Conservation (phyloP, 495 filamentous ascomycete genomes). For the Penicillium odoratum region DNA sequence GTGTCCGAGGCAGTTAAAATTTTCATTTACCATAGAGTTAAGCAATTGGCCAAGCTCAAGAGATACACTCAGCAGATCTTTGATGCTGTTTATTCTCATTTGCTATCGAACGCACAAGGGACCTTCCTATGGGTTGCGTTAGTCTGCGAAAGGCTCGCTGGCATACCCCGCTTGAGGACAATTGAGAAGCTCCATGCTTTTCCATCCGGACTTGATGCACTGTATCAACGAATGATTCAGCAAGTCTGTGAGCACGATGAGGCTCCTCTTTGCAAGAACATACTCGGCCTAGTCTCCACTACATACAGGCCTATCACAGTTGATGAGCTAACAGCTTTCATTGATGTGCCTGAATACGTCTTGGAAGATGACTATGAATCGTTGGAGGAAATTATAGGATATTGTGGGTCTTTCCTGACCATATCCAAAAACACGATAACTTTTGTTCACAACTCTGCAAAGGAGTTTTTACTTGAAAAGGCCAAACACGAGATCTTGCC, state of each 20-base stretch:
- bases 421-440: constrained; percentile 26
- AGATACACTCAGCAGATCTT: constrained; percentile 3
- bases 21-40: constrained; percentile 36
- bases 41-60: constrained; percentile 15
- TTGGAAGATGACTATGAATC: constrained; percentile 5
- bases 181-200: constrained; percentile 6
- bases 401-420: constrained; percentile 20
- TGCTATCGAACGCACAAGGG: constrained; percentile 22
- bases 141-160: constrained; percentile 22
- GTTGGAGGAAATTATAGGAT: constrained; percentile 13
- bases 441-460: constrained; percentile 47
- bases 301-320: constrained; percentile 27
- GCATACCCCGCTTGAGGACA: constrained; percentile 2
- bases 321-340: constrained; percentile 21
- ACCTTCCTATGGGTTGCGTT: constrained; percentile 24
- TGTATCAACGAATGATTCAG: constrained; percentile 19
- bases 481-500: constrained; percentile 18
- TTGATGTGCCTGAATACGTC: constrained; percentile 5
- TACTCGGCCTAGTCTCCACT: constrained; percentile 17
- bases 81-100: constrained; percentile 14
- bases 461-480: constrained; percentile 31
- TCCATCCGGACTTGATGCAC: constrained; percentile 9
- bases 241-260: constrained; percentile 10
- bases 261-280: constrained; percentile 6
- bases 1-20: constrained; percentile 20